phyloP scores from a whole-genome alignment of 768 basidiomycete genomes.

The Galerina marginata region DNA sequence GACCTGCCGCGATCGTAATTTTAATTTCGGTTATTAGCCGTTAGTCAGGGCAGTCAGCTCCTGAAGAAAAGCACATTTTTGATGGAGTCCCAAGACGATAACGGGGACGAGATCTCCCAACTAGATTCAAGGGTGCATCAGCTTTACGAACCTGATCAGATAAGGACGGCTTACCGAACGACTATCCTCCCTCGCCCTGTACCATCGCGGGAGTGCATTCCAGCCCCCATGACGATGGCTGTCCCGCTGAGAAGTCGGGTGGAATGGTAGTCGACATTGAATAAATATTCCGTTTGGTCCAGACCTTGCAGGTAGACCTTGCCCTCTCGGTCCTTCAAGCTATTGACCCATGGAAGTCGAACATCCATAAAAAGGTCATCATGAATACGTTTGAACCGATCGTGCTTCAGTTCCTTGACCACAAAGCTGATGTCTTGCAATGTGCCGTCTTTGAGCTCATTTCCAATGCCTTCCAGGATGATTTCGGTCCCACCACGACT shows the following conservation, averaged over 20 bases:
- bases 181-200: slow-evolving; percentile 27
- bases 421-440: slow-evolving; percentile 67
- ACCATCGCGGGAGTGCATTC: slow-evolving; percentile 57
- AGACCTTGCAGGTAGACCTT: slow-evolving; percentile 54
- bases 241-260: slow-evolving; percentile 48
- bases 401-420: slow-evolving; percentile 56
- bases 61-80: slow-evolving; percentile 18
- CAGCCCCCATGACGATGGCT: slow-evolving; percentile 52
- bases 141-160: background rate
- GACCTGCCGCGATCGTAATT: slow-evolving; percentile 2
- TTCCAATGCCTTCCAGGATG: slow-evolving; percentile 55
- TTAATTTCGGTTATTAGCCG: background rate
- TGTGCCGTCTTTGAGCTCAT: slow-evolving; percentile 60
- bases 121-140: slow-evolving; percentile 20
- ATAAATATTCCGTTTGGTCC: slow-evolving; percentile 53
- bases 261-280: slow-evolving; percentile 52
- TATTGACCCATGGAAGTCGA: slow-evolving; percentile 59
- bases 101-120: slow-evolving; percentile 33
- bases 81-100: slow-evolving; percentile 21
- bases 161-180: slow-evolving; percentile 26
- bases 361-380: slow-evolving; percentile 57
- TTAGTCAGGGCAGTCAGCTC: slow-evolving; percentile 8
- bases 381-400: slow-evolving; percentile 52
- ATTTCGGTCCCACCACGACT: slow-evolving; percentile 61
- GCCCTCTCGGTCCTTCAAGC: slow-evolving; percentile 48